A percentile compares a stretch with the other conserved stretches of the same genome.
Evolutionary conservation across 2,329 filamentous ascomycete genomes (phyloP).

Genomic region (Exophiala lecanii-corni): DNA sequence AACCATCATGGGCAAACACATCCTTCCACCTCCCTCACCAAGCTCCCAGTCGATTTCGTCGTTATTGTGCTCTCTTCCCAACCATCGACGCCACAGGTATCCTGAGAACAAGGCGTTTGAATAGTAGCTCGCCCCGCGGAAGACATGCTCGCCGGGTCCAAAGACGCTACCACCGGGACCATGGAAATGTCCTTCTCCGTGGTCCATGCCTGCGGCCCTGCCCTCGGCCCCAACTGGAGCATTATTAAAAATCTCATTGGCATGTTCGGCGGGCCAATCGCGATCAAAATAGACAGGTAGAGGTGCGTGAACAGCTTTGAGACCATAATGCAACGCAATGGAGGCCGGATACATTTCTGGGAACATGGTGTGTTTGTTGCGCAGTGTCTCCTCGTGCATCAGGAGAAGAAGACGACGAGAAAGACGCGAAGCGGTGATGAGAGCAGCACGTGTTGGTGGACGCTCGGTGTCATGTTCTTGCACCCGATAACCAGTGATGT

Average conservation of each 20-base stretch:
- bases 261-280: slow-evolving; percentile 51
- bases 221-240: slow-evolving; percentile 46
- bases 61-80: slow-evolving; percentile 36
- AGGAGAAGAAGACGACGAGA: slow-evolving; percentile 61
- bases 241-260: slow-evolving; percentile 53
- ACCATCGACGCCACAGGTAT: slow-evolving; percentile 54
- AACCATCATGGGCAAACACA: slow-evolving; percentile 29
- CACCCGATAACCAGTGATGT: slow-evolving; percentile 64
- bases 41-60: slow-evolving; percentile 21
- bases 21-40: slow-evolving; percentile 19
- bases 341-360: slow-evolving; percentile 73
- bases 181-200: slow-evolving; percentile 31
- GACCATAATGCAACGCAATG: slow-evolving; percentile 67
- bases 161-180: slow-evolving; percentile 41
- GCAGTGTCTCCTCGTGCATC: slow-evolving; percentile 71
- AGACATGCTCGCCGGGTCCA: slow-evolving; percentile 52
- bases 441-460: slow-evolving; percentile 64
- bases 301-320: slow-evolving; percentile 67
- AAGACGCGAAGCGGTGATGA: slow-evolving; percentile 67
- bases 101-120: slow-evolving; percentile 50
- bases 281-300: slow-evolving; percentile 56
- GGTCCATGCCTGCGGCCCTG: slow-evolving; percentile 42
- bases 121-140: slow-evolving; percentile 51
- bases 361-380: slow-evolving; percentile 67
- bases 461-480: slow-evolving; percentile 37